Conservation (phyloP, 2,329 filamentous ascomycete genomes). For the Colletotrichum navitas region DNA sequence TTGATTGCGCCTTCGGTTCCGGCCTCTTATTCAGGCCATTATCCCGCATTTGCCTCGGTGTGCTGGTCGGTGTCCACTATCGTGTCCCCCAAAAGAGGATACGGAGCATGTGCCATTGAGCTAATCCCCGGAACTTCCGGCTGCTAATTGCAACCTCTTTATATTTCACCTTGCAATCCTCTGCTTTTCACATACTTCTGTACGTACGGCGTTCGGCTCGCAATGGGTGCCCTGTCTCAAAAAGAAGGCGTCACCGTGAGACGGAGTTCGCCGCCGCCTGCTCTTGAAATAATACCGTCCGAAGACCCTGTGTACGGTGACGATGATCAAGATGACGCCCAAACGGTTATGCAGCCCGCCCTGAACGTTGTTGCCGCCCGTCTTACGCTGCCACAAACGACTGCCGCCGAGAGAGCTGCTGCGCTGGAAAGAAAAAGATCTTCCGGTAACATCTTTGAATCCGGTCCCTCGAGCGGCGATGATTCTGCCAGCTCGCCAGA, state of each 20-base stretch:
- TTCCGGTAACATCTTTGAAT: constrained; percentile 53
- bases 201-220: not conserved
- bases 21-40: constrained; percentile 25
- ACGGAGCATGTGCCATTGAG: constrained; percentile 39
- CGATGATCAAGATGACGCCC: constrained; percentile 66
- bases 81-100: constrained; percentile 32
- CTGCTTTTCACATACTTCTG: not conserved
- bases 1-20: constrained; percentile 9
- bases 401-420: constrained; percentile 69
- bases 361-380: constrained; percentile 69
- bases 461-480: constrained; percentile 29
- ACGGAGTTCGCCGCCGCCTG: constrained; percentile 22
- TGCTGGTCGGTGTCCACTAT: constrained; percentile 38
- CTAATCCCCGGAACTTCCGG: constrained; percentile 38
- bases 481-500: constrained; percentile 40
- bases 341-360: constrained; percentile 70
- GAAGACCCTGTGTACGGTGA: constrained; percentile 50
- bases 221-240: constrained; percentile 37
- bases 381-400: constrained; percentile 66
- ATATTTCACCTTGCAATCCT: constrained; percentile 24
- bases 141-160: constrained; percentile 26
- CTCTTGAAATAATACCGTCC: constrained; percentile 44
- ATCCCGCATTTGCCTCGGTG: constrained; percentile 35
- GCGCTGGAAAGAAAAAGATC: constrained; percentile 61
- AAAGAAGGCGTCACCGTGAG: constrained; percentile 25